Evolutionary conservation across 2,329 filamentous ascomycete species (phyloP), one percentile per base, ranked within the genome.

Genomic region (Didymella arachidicola): DNA sequence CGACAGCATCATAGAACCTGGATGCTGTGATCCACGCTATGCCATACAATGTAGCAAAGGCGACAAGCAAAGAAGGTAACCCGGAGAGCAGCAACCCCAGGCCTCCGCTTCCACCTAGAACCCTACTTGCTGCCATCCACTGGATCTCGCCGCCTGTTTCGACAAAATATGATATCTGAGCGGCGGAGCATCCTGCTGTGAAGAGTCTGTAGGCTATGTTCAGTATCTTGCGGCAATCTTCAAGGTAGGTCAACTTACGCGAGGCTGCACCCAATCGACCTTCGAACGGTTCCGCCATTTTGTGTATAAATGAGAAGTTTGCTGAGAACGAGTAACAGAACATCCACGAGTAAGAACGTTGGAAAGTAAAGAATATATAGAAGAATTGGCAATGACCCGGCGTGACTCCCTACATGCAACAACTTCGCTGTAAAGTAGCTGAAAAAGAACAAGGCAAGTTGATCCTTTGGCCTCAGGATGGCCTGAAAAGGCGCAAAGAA

Each of bases 81-180:
- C 63, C 63, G 8, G 63, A 65, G 3, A 65, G 14, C 11, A 65
- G 27, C 6, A 65, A 43, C 2, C 63, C 61, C 10, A 65, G 53
- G 25, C 63, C 63, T 49, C 61, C 63, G 29, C 56, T 62, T n/a
- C 63, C 61, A 7, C 63, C 61, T 10, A 65, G 46, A 2, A 65
- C 61, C 42, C 57, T 57, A 25, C 59, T 61, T 3, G 63, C 63
- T 25, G 63, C 63, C 63, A 65, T 63, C 63, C 63, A 65, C 34
- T 65, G 63, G 22, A 65, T 62, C 41, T 65, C 63, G 18, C 63
- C 61, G 19, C 63, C 63, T 16, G 63, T 65, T 32, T 61, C 63
- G 4, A 63, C 30, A 19, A 57, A 65, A 32, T 63, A 65, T 3
- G 63, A 63, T 30, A 63, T 63, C 11, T 65, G 63, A 16, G 63